Evolutionary conservation across 805 yeast genomes (phyloP), one percentile per base, ranked within the genome.

Genomic region (Metschnikowia borealis): DNA sequence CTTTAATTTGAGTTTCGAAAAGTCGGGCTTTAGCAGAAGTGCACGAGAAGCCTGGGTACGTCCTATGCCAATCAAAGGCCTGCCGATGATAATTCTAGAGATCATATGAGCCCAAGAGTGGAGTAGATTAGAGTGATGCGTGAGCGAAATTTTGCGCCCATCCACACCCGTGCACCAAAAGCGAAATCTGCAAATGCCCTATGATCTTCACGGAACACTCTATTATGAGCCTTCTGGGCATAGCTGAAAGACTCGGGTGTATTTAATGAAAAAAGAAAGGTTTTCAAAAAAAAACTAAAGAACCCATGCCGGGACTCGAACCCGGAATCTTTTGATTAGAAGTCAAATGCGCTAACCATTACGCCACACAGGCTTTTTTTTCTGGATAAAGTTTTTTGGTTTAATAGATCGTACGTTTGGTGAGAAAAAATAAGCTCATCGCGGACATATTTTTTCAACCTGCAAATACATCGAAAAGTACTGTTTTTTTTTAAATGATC

Each of bases 1-100:
- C 52, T 82, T 80, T 43, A 78, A 74, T 57, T 82, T 83, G 46
- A 63, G 68, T 49, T 66, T 70, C 40, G 70, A 81, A 58, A 68
- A 80, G 71, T 66, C 78, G 68, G 78, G 78, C 47, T 65, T 70
- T 46, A 64, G 56, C 50, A 62, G 60, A 31, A 63, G 53, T 11
- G 44, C 17, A 38, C 65, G 44, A 17, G 39, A 23, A 0, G 54
- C 48, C 2, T 10, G 41, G n/a, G 31, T 17, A n/a, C 35, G 47
- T 21, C 42, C 50, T 31, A 49, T 17, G 18, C 55, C 53, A 38
- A 54, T n/a, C 47, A 39, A 42, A 21, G 50, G 38, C 20, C 54
- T 47, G 18, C 55, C 55, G 5, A 47, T 21, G 23, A 53, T 37
- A 31, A 50, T 33, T 40, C 53, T 41, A 20, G 51, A 32, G 34